Base-by-base conservation (phyloP, 2,329 filamentous ascomycete genomes). In the Exserohilum rostratum region DNA sequence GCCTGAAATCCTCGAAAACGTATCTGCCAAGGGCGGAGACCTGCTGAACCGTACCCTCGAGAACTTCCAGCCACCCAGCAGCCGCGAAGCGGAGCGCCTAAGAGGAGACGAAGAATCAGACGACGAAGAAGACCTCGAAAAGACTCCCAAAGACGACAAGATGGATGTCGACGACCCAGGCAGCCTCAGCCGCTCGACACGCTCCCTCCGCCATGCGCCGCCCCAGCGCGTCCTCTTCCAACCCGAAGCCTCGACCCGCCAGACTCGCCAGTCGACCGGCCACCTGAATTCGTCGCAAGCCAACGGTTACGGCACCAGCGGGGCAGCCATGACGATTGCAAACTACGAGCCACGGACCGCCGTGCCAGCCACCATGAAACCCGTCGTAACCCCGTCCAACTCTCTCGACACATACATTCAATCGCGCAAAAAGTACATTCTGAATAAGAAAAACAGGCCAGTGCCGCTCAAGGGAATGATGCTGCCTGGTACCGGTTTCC, bases 171-270 rank as follows among this genome's bases (percentile, higher is more conserved):
- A 79, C 49, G 82, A 83, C 6, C 77, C 80, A 11, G 79, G 77
- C 44, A 80, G 77, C 50, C 70, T 68, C 29, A 71, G 75, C 2
- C 68, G 76, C 18, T 65, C 71, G 11, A 77, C 76, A 15, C 62
- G 76, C 64, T 64, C 87, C 33, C 79, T 93, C 46, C 84, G 91
- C 61, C 90, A 95, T 72, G 90, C 90, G n/a, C 91, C 91, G 25
- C 88, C 91, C 0, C 91, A 93, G 70, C 83, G 91, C 59, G 87
- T 93, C 47, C 87, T 95, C 46, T 96, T 93, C 74, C 90, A 95
- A 70, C 91, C 91, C 27, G 91, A 96, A 66, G 87, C 87, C 2
- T 84, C 83, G 9, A 80, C 88, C 3, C 83, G 90, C 58, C 83
- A 87, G 64, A 85, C 83, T 6, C 84, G 89, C 49, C 85, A 89